Conservation (phyloP, 169 alveolate genomes). For the Cryptosporidium felis region DNA sequence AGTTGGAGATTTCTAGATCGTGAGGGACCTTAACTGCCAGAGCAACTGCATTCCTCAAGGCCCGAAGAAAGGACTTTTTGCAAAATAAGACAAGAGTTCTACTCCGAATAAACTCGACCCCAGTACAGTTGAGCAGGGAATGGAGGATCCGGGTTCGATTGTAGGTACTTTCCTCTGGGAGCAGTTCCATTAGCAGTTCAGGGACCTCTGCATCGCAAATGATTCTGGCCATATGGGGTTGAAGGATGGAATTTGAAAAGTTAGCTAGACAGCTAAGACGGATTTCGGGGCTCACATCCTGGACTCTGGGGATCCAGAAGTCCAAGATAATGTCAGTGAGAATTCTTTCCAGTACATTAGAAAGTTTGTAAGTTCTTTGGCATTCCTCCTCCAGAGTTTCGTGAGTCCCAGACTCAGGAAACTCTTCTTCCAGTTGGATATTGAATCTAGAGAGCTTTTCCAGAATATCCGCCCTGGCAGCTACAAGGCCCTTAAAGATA, state of each 20-base stretch:
- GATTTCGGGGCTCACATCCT: conserved; percentile 37
- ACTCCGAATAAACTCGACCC: background rate
- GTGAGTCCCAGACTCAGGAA: background rate
- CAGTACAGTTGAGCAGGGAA: background rate
- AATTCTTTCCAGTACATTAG: background rate
- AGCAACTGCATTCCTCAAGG: conserved; percentile 1
- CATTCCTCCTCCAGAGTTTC: conserved; percentile 33
- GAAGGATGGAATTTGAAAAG: conserved; percentile 5
- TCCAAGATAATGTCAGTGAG: background rate
- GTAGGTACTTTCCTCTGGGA: conserved; percentile 5
- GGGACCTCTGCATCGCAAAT: background rate
- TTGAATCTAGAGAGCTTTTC: conserved; percentile 44
- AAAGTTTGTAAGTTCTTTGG: background rate
- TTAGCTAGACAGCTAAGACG: conserved; percentile 7
- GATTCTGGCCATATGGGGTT: background rate
- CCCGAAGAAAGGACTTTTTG: background rate
- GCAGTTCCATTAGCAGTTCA: background rate
- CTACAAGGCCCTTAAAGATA: background rate
- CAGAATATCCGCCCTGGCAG: background rate
- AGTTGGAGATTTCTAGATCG: background rate
- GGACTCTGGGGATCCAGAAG: conserved; percentile 28
- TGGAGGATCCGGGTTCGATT: conserved; percentile 1
- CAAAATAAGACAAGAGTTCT: background rate
- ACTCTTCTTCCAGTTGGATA: conserved; percentile 26
- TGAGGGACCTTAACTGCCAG: conserved; percentile 20